Evolutionary conservation across 768 basidiomycete genomes (phyloP), one percentile per base, ranked within the genome.

Genomic region (Leccinum broughii): DNA sequence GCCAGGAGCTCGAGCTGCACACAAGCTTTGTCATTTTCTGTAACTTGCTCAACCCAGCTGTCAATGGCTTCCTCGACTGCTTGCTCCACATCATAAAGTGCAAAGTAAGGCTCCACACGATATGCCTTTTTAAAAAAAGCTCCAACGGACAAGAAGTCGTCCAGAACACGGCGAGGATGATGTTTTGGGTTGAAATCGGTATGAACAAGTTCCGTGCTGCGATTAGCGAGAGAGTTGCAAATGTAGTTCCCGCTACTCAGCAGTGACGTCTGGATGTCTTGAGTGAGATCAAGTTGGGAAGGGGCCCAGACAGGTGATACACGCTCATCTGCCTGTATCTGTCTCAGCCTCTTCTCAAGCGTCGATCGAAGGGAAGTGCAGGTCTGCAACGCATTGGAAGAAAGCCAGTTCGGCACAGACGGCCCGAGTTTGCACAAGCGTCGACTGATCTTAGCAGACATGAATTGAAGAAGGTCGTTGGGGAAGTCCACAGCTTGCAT

Each of bases 21-120:
- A 2, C 69, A 62, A 6, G 63, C 48, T 24, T 49, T 5, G 13
- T 49, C 24, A 3, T 26, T 49, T 10, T 26, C 24, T 14, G 48
- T 49, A 3, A 49, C 48, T 24, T 22, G 20, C 10, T 49, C 39
- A n/a, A 76, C 64, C 78, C 78, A 80, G 13, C 39, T 44, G 28
- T 75, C 73, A 8, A 81, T 64, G 17, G 60, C 59, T 11, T 72
- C 57, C 28, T 68, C 57, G 53, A 78, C 71, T 17, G 68, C 59
- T 3, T 32, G 44, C 65, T 81, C 80, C 14, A 81, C 73, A 54
- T 81, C 80, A 4, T 66, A 70, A 0, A 81, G 54, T 2, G 57
- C 37, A 54, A 67, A 10, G 9, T 41, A 34, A 8, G 69, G 62
- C 2, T 65, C 65, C 1, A 11, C 17, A 50, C 15, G 26, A 22